These are phyloP conservation scores for Dactylellina drechsleri DNA, from an alignment of 2,329 filamentous ascomycete species.

Conservation along the genomic window DNA sequence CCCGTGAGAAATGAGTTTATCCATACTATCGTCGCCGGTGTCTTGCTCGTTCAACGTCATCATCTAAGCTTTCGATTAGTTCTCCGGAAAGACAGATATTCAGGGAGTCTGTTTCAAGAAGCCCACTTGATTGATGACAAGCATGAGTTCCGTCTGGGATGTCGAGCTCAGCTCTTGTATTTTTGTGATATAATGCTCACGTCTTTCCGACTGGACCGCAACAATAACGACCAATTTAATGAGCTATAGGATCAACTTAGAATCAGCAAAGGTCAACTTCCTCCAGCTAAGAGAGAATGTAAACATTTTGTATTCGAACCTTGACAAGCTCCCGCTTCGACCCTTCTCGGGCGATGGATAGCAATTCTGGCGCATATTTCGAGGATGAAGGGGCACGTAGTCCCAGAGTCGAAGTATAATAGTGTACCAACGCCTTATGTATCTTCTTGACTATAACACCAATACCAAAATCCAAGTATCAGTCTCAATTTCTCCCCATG, in stretches of 20 bases:
- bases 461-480: neutral
- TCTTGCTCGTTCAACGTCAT: slow-evolving; percentile 56
- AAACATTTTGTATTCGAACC: slow-evolving; percentile 14
- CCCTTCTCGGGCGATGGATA: slow-evolving; percentile 58
- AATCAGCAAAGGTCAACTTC: neutral
- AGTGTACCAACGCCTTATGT: slow-evolving; percentile 57
- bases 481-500: too few species aligned
- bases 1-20: slow-evolving; percentile 37
- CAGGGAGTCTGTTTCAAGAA: neutral
- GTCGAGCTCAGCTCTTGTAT: slow-evolving; percentile 57
- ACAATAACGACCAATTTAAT: slow-evolving; percentile 58
- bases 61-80: slow-evolving; percentile 53
- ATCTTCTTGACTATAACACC: slow-evolving; percentile 56
- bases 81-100: neutral
- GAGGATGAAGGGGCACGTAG: slow-evolving; percentile 56
- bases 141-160: slow-evolving; percentile 59
- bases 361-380: slow-evolving; percentile 57
- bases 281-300: neutral
- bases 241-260: slow-evolving; percentile 42
- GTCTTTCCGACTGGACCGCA: slow-evolving; percentile 58
- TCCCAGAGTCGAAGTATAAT: slow-evolving; percentile 58
- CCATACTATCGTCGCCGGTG: slow-evolving; percentile 31
- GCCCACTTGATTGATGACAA: slow-evolving; percentile 57
- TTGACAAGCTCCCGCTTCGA: slow-evolving; percentile 58
- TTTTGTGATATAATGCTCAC: slow-evolving; percentile 58